Base-by-base conservation (phyloP, 805 yeast genomes). In the Jamesozyma jinghongensis region DNA sequence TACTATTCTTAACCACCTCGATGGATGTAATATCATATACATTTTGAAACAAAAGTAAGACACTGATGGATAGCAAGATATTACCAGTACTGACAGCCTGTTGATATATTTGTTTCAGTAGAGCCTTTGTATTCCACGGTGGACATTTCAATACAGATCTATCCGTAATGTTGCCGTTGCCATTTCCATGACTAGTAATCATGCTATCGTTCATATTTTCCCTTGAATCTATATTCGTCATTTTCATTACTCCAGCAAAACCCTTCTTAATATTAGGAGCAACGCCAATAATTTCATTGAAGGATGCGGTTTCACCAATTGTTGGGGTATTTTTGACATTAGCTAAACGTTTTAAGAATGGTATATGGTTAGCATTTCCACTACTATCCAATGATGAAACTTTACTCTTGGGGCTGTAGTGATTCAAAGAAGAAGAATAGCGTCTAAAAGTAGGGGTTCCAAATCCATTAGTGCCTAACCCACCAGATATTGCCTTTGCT, bases 71-170 rank as follows among this genome's bases (percentile, higher is more conserved):
- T 5, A 61, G 48, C 16, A 61, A 39, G 12, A 59, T 41, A 33
- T 61, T 58, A 8, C 65, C 66, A 18, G 49, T 50, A 27, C 52
- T 57, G 2, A 56, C 59, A 3, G 62, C 53, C 38, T 59, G 61
- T 19, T 51, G 42, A 38, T 52, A 61, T 3, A 60, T 40, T 43
- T 59, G 61, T 31, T 41, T 49, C 3, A 61, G 38, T n/a, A 61
- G 37, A n/a, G 42, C 51, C 19, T 43, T 43, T 3, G 63, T 48
- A 30, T 49, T 43, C 66, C 66, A 61, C 1, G 66, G 66, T 14
- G 61, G 56, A 3, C 40, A 22, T 18, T 17, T 20, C 6, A 12
- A 11, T 17, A 17, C 14, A 6, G 27, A 17, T 13, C 11, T 36
- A 5, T 22, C 18, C 11, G 19, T 34, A 18, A 16, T 35, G 17